Evolutionary conservation across 768 basidiomycete species (phyloP), one percentile per base, ranked within the genome.

Genomic region (Naganishia kalamii): DNA sequence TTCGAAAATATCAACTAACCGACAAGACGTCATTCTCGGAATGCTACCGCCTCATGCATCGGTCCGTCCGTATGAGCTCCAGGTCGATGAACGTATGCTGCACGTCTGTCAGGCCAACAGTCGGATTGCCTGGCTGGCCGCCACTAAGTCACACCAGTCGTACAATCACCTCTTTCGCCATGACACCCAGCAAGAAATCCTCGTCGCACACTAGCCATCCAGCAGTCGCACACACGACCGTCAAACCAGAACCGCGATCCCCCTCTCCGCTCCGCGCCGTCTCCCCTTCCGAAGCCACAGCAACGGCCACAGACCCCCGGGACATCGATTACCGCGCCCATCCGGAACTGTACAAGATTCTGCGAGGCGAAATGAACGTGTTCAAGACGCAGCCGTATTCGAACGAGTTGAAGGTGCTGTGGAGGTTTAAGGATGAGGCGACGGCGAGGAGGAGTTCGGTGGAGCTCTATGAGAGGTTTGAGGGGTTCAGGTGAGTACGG

Each of bases 351-450:
- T 71, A 73, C 37, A 51, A 59, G 19, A 70, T 72, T 0, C 65
- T 70, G 8, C 69, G 69, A 44, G 75, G 71, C 15, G 76, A 77
- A 54, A 70, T 73, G 63, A 74, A 74, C 15, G 76, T 77, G 1
- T 77, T 77, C 65, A 77, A 74, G 4, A 75, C 76, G 0, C 72
- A 73, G 27, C 74, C 73, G 3, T 77, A 77, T 59, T 74, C 74
- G 4, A 70, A 62, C 2, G 67, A 67, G 17, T 65, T 77, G 46
- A 77, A 77, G 60, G 50, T 50, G 0, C 48, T 71, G 13, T 77
- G 76, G 76, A 63, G 70, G 46, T 77, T 73, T 62, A 74, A 74
- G 48, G 71, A 75, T 68, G 68, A 69, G 15, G 63, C 68, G 13
- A 66, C 69, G 23, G 73, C 76, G 13, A 66, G 23, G 59, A 54